A percentile compares a stretch with the other conserved stretches of the same genome.
Conservation (phyloP, 441 rosid genomes). For the Kokia cookei region DNA sequence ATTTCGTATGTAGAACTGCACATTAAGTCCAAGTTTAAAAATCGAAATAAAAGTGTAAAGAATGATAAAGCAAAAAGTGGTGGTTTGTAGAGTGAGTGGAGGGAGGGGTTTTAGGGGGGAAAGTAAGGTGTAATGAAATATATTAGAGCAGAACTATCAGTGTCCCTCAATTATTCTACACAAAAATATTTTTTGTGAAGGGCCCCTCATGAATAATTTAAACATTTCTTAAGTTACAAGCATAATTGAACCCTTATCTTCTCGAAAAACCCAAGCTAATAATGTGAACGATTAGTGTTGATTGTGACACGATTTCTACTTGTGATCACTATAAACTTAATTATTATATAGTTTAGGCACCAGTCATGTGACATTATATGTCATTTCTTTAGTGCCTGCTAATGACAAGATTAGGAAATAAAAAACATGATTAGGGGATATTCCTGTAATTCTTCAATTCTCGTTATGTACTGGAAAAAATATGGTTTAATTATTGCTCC, state of each 20-base stretch:
- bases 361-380: neutral
- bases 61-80: too few relatives aligned
- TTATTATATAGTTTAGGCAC: neutral
- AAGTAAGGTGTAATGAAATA: neutral
- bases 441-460: neutral
- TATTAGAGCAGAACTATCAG: neutral
- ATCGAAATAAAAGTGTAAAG: too few relatives aligned
- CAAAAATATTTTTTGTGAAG: neutral
- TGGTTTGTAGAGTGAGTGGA: too few relatives aligned
- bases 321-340: neutral
- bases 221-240: neutral
- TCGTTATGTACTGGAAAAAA: neutral
- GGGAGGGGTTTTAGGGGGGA: too few relatives aligned
- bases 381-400: neutral
- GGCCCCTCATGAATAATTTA: neutral
- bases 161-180: neutral
- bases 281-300: neutral
- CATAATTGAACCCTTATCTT: constrained; percentile 1
- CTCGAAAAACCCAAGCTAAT: neutral
- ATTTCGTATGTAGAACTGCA: too few relatives aligned
- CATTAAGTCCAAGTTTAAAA: too few relatives aligned
- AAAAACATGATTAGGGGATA: neutral
- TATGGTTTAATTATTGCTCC: neutral
- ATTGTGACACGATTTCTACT: neutral
- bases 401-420: constrained; percentile 3